phyloP scores from a whole-genome alignment of 2,329 filamentous ascomycete genomes.

The Hymenoscyphus salicellus region DNA sequence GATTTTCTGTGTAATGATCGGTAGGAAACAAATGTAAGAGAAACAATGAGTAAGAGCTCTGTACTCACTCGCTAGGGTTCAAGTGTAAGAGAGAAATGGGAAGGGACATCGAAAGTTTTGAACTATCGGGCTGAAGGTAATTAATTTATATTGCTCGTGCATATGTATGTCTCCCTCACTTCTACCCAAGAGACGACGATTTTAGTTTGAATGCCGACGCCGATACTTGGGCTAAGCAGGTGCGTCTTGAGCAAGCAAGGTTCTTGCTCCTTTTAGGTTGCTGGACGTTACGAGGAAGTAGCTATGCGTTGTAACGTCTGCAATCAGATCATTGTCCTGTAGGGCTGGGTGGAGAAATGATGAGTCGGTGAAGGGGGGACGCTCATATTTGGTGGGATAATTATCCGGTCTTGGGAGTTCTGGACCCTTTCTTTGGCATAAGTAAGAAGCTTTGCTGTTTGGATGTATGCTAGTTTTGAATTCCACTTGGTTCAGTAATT shows the following conservation, averaged over 20 bases:
- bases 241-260: background rate
- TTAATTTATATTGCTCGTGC: conserved; percentile 3
- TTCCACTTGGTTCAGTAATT: no score
- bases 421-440: background rate
- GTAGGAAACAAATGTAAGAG: no score
- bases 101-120: background rate
- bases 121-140: background rate
- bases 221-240: background rate
- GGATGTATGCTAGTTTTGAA: no score
- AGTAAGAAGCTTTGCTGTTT: background rate
- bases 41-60: no score
- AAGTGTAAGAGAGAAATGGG: background rate
- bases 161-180: background rate
- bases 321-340: background rate
- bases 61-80: background rate
- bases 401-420: background rate
- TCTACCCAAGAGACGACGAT: background rate
- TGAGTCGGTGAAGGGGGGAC: background rate
- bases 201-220: background rate
- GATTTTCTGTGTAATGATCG: background rate
- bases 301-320: background rate
- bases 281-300: background rate
- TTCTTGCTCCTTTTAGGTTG: background rate
- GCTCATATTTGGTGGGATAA: background rate
- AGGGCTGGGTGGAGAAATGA: background rate